Conservation (phyloP, 2,329 filamentous ascomycete genomes). For the Aspergillus sp. region DNA sequence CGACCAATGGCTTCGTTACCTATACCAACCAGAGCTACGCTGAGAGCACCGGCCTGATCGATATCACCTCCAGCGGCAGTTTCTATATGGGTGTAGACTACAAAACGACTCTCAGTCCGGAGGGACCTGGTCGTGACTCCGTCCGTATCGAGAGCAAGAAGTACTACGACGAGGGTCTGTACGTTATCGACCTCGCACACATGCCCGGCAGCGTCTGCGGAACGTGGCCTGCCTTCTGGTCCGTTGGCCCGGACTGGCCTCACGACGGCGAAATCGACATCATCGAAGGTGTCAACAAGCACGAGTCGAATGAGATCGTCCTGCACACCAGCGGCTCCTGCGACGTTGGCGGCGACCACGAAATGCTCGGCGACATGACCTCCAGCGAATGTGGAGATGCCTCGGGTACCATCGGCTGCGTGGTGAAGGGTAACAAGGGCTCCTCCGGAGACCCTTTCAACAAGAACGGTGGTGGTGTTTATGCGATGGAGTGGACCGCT, state of each 20-base stretch:
- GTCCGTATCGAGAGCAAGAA: slow-evolving; percentile 48
- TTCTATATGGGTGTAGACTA: slow-evolving; percentile 49
- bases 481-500: slow-evolving; percentile 50
- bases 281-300: slow-evolving; percentile 52
- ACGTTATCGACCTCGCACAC: slow-evolving; percentile 50
- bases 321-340: slow-evolving; percentile 51
- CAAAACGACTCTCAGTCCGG: slow-evolving; percentile 33
- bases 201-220: slow-evolving; percentile 50
- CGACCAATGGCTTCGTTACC: slow-evolving; percentile 52
- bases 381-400: slow-evolving; percentile 51
- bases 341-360: slow-evolving; percentile 39
- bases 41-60: slow-evolving; percentile 35
- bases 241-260: slow-evolving; percentile 44
- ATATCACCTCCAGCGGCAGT: slow-evolving; percentile 32
- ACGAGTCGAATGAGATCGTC: slow-evolving; percentile 46
- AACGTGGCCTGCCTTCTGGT: slow-evolving; percentile 54
- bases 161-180: slow-evolving; percentile 46
- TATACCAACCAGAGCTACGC: slow-evolving; percentile 46
- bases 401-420: slow-evolving; percentile 40
- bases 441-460: slow-evolving; percentile 58
- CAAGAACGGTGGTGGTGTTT: slow-evolving; percentile 47
- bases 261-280: slow-evolving; percentile 51
- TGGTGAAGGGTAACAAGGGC: slow-evolving; percentile 38
- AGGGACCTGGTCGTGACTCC: slow-evolving; percentile 42
- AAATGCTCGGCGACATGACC: slow-evolving; percentile 51